phyloP scores from a whole-genome alignment of 352 stramenopile genomes.

The Phytophthora chlamydospora region DNA sequence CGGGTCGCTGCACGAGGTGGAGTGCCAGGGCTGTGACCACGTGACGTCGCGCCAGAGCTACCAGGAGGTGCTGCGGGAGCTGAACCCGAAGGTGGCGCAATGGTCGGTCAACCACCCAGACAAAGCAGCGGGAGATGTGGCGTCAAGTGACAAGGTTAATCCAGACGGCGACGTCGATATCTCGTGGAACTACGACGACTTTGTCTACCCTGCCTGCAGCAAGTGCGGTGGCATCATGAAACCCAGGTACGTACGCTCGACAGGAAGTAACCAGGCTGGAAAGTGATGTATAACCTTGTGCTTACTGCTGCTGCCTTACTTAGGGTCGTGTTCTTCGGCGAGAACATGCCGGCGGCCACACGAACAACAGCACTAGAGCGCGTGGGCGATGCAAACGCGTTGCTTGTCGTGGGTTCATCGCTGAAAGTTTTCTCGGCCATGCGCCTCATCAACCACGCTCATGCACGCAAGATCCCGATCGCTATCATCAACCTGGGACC shows the following conservation, averaged over 20 bases:
- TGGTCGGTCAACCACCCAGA: conserved; percentile 47
- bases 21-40: conserved; percentile 76
- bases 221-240: conserved; percentile 85
- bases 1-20: conserved; percentile 91
- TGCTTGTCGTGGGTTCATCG: conserved; percentile 94
- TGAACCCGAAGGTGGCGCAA: conserved; percentile 78
- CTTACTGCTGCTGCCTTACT: conserved; percentile 5
- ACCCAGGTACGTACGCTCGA: conserved; percentile 51
- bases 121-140: conserved; percentile 55
- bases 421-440: conserved; percentile 95
- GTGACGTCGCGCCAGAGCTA: conserved; percentile 80
- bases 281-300: background rate
- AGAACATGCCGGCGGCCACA: conserved; percentile 89
- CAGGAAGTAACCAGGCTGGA: too few relatives aligned
- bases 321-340: conserved; percentile 97
- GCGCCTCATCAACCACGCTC: conserved; percentile 88
- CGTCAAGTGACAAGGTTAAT: conserved; percentile 77
- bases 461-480: conserved; percentile 66
- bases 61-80: conserved; percentile 78
- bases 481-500: conserved; percentile 90
- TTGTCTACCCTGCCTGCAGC: conserved; percentile 75
- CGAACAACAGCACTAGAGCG: conserved; percentile 70
- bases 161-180: conserved; percentile 95
- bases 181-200: conserved; percentile 83
- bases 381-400: conserved; percentile 83